Conservation (phyloP, 371 early-diverging fungal genomes). For the Lichtheimia hyalospora region DNA sequence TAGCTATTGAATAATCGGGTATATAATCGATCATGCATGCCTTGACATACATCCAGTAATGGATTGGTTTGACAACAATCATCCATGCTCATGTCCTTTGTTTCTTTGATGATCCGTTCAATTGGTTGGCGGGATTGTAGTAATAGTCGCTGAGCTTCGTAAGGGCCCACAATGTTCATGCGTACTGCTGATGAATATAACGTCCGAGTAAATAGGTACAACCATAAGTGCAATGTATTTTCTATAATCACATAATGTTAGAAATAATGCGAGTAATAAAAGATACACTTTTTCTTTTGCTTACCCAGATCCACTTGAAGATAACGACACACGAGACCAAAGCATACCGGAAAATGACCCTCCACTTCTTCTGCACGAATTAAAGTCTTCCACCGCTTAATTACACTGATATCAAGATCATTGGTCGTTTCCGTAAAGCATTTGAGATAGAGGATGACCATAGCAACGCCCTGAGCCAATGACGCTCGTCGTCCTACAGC, state of each 20-base stretch:
- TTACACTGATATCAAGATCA: slow-evolving; percentile 24
- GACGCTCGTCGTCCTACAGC: slow-evolving; percentile 70
- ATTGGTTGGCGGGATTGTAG: slow-evolving; percentile 58
- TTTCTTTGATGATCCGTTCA: slow-evolving; percentile 49
- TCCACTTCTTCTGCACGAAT: slow-evolving; percentile 55
- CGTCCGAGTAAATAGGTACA: slow-evolving; percentile 82
- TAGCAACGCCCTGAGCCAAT: slow-evolving; percentile 71
- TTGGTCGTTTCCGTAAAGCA: slow-evolving; percentile 40
- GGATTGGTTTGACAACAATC: slow-evolving; percentile 73
- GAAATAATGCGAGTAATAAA: no score
- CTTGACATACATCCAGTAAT: slow-evolving; percentile 83
- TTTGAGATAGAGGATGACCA: slow-evolving; percentile 62
- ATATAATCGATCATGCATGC: slow-evolving; percentile 87
- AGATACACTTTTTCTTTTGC: not conserved
- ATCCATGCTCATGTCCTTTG: slow-evolving; percentile 44
- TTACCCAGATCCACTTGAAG: slow-evolving; percentile 59
- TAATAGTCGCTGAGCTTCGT: slow-evolving; percentile 79
- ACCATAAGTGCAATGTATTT: slow-evolving; percentile 70
- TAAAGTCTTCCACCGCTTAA: slow-evolving; percentile 55
- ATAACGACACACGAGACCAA: slow-evolving; percentile 65
- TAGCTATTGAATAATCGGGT: slow-evolving; percentile 86
- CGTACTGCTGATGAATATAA: slow-evolving; percentile 87
- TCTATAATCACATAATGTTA: slow-evolving; percentile 31
- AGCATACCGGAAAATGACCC: slow-evolving; percentile 74
- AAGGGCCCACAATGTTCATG: slow-evolving; percentile 88